phyloP scores from a whole-genome alignment of 2,329 filamentous ascomycete species.

The Ceratocystiopsis minuta region DNA sequence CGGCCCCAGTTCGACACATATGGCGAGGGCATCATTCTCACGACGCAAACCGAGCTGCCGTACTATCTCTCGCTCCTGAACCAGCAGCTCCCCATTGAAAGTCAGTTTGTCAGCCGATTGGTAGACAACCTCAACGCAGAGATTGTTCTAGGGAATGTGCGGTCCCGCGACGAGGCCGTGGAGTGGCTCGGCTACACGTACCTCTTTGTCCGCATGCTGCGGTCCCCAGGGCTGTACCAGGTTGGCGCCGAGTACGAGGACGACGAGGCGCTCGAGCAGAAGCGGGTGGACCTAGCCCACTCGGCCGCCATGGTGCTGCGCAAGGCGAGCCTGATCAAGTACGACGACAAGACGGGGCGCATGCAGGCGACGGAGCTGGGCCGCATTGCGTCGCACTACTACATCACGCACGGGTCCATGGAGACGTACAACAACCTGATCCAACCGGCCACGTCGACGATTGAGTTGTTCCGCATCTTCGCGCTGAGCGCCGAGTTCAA shows the following conservation, averaged over 20 bases:
- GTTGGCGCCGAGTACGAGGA: conserved; percentile 92
- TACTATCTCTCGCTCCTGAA: conserved; percentile 96
- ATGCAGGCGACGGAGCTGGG: conserved; percentile 86
- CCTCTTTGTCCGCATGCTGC: conserved; percentile 91
- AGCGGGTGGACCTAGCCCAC: conserved; percentile 91
- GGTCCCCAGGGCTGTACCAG: conserved; percentile 85
- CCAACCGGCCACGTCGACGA: conserved; percentile 78
- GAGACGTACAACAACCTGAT: conserved; percentile 91
- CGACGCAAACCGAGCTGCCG: conserved; percentile 82
- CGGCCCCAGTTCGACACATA: conserved; percentile 95
- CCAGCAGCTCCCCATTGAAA: conserved; percentile 93
- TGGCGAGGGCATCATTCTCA: conserved; percentile 97
- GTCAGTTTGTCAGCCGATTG: conserved; percentile 80
- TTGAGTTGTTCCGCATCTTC: conserved; percentile 93
- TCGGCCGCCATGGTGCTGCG: conserved; percentile 78
- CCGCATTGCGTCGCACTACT: conserved; percentile 93
- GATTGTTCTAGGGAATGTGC: conserved; percentile 82
- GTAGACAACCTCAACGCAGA: conserved; percentile 96
- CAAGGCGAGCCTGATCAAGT: conserved; percentile 78
- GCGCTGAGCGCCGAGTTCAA: conserved; percentile 96
- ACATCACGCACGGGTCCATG: conserved; percentile 94
- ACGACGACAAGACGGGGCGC: conserved; percentile 82
- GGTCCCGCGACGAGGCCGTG: conserved; percentile 86
- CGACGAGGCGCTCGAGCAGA: conserved; percentile 81
- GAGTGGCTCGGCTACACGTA: conserved; percentile 99